Evolutionary conservation across 163 green algal species (phyloP), one percentile per base, ranked within the genome.

Genomic region (Scenedesmus sp.): DNA sequence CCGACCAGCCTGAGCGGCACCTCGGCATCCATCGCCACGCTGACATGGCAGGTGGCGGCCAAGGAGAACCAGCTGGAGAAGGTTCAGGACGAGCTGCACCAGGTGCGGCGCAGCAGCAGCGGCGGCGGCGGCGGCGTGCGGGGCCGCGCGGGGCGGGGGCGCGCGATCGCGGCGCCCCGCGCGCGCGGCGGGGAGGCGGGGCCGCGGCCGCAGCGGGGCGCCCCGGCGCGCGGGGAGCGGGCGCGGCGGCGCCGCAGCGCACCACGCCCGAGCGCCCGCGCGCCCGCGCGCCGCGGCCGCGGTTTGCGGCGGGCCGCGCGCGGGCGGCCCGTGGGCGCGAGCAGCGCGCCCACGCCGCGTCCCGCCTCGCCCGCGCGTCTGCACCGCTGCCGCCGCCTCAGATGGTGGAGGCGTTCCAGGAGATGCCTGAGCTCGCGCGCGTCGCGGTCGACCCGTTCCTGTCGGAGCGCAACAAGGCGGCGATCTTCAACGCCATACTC

Each of bases 31-130:
- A 84, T 91, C 33, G 87, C 83, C 10, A 90, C 76, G 9, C 71
- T 90, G 9, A 80, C 80, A 18, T 91, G 87, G 87, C 81, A 87
- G 64, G 70, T 90, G 3, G 85, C 87, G 28, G 70, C 65, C 18
- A 90, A 91, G 81, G 87, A 90, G 58, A 89, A 88, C 24, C 75
- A 87, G 66, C 72, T 91, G 33, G 78, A 88, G 3, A 89, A 89
- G 53, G 85, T 91, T 17, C 87, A 91, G 78, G 85, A 89, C 34
- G 87, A 91, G 81, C 66, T 91, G 20, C 83, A 86, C 26, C 87
- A 91, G 83, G 87, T 91, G 28, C 29, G 36, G 20, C 28, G 45
- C 64, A 74, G 44, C 39, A 60, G 29, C 42, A 29, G 6, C 31
- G 28, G 4, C 17, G 9, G 44, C 64, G 65, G 18, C 44, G 28